Evolutionary conservation across 75 land plant species (phyloP), one percentile per base, ranked within the genome.

Genomic region (Pinus albicaulis): DNA sequence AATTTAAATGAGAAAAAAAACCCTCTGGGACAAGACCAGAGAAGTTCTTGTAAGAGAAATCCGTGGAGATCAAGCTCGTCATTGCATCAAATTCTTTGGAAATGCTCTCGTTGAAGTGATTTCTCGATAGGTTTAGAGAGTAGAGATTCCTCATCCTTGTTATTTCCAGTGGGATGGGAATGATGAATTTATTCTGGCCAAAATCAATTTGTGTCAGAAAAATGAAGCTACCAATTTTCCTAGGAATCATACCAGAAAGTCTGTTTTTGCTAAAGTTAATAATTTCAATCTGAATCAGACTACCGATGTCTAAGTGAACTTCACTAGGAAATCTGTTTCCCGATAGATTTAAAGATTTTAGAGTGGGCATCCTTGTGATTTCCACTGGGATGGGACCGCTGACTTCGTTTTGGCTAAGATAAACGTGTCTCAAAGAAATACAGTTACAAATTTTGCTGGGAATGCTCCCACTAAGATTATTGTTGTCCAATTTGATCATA

Each of bases 11-110:
- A 19, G 31, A 52, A 41, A 41, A 4, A 0, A 41, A 0, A 3
- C 44, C 7, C 36, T 57, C 58, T 0, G 83, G 82, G 6, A 84
- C 63, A 16, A 56, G 25, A 0, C 88, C 86, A 7, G 86, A 84
- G 25, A 86, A 66, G 28, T 86, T 74, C 75, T 86, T 86, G 80
- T 74, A 80, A 19, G 88, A 86, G 83, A 86, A 84, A 63, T 86
- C 83, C 53, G 59, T 59, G 5, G 78, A n/a, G 17, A 79, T 73
- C 36, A 83, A 55, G 7, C 3, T 41, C n/a, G 70, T 57, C 60
- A 82, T 75, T 59, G 17, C 14, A 44, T 22, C 64, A 44, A 85
- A 56, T 55, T 75, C 59, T 7, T 69, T 20, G 34, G 87, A 84
- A 38, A 85, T 82, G 58, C 64, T 61, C 6, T 81, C 81, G 23